A percentile compares a stretch with the other conserved stretches of the same genome.
Evolutionary conservation across 2,329 filamentous ascomycete species (phyloP).

Genomic region (Aphanocladium album): DNA sequence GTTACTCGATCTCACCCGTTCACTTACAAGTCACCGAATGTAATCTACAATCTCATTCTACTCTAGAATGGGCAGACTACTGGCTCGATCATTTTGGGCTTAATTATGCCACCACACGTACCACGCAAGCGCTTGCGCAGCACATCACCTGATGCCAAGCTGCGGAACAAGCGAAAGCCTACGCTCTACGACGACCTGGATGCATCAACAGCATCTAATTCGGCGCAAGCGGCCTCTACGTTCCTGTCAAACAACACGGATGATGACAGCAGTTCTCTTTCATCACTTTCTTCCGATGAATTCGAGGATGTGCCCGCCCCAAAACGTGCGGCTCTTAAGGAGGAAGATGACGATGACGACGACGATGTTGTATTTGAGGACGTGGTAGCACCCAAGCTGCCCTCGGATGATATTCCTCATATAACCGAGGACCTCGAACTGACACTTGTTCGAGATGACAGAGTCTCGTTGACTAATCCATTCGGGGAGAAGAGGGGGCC

Average conservation of each 20-base stretch:
- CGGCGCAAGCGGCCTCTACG: conserved; percentile 38
- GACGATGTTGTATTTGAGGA: conserved; percentile 58
- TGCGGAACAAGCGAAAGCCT: conserved; percentile 38
- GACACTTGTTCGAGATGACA: conserved; percentile 57
- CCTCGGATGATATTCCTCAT: conserved; percentile 35
- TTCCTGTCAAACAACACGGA: conserved; percentile 40
- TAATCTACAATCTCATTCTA: background rate
- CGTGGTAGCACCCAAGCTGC: conserved; percentile 36
- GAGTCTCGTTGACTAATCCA: conserved; percentile 56
- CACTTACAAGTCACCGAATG: background rate
- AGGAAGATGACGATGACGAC: conserved; percentile 40
- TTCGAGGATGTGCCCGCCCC: conserved; percentile 60
- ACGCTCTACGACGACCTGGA: conserved; percentile 60
- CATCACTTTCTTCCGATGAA: conserved; percentile 51
- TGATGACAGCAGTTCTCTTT: conserved; percentile 44
- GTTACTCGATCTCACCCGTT: background rate
- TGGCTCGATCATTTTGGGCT: background rate
- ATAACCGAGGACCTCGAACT: conserved; percentile 66
- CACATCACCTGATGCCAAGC: conserved; percentile 23
- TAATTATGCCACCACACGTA: conserved; percentile 61
- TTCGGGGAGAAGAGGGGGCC: conserved; percentile 73
- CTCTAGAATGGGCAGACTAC: background rate
- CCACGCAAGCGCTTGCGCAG: conserved; percentile 60
- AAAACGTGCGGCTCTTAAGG: conserved; percentile 44
- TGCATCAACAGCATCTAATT: conserved; percentile 39